A percentile compares a stretch with the other conserved stretches of the same genome.
These are phyloP conservation scores for Pleurotus giganteus DNA, from an alignment of 768 basidiomycete species.

Conservation along the genomic window DNA sequence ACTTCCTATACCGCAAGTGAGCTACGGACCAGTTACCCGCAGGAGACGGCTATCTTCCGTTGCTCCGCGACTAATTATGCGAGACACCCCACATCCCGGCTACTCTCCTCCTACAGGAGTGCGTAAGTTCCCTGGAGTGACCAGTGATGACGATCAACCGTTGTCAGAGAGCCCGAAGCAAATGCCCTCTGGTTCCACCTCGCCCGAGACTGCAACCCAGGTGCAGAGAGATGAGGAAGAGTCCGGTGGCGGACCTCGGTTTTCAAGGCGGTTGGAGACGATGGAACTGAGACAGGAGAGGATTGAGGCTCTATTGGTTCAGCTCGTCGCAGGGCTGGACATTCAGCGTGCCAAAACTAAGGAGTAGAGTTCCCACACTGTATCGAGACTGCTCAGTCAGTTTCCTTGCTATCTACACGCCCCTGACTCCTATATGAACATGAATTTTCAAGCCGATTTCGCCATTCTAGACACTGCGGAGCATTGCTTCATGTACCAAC, in stretches of 20 bases:
- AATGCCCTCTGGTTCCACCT: background rate
- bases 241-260: conserved; percentile 8
- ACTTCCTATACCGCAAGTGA: conserved; percentile 26
- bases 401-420: too few species aligned
- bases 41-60: conserved; percentile 35
- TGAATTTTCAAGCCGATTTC: too few species aligned
- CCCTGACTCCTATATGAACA: too few species aligned
- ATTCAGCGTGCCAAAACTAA: conserved; percentile 11
- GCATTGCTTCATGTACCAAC: too few species aligned
- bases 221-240: conserved; percentile 20
- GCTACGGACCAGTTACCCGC: conserved; percentile 43
- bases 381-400: too few species aligned
- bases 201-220: conserved; percentile 22
- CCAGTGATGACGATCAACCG: conserved; percentile 11
- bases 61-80: conserved; percentile 9
- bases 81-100: conserved; percentile 14
- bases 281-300: conserved; percentile 44
- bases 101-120: conserved; percentile 17
- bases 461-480: too few species aligned
- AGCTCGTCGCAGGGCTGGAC: conserved; percentile 24
- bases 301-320: conserved; percentile 42
- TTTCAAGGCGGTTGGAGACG: conserved; percentile 24
- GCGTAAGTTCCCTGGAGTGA: conserved; percentile 23
- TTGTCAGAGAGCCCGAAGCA: conserved; percentile 13
- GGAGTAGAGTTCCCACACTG: too few species aligned